Conservation (phyloP, 202 grass and related monocot species). For the Saccharum hybrid region DNA sequence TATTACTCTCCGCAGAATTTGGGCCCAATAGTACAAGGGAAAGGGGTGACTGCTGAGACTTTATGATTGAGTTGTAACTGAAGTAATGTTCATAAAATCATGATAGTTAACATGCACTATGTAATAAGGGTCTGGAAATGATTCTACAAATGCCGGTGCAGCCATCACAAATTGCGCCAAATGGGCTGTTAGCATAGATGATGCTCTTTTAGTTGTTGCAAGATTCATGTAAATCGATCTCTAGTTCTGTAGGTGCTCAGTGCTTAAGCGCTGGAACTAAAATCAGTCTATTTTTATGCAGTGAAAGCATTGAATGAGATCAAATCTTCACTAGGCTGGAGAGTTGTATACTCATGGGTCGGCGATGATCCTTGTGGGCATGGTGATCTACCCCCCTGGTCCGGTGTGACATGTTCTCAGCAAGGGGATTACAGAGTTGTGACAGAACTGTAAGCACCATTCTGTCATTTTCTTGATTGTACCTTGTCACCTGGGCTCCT, state of each 20-base stretch:
- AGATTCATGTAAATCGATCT: no score
- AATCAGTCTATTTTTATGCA: constrained; percentile 45
- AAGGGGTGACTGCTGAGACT: neutral
- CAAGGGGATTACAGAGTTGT: constrained; percentile 96
- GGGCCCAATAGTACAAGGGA: neutral
- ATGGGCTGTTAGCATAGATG: no score
- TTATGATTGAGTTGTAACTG: constrained; percentile 11
- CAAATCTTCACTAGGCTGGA: constrained; percentile 89
- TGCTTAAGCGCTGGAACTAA: constrained; percentile 7
- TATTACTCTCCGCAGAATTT: neutral
- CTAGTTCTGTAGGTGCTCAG: neutral
- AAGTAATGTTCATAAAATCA: neutral
- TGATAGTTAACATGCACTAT: no score
- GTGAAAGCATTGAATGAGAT: constrained; percentile 98
- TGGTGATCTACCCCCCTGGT: constrained; percentile 86
- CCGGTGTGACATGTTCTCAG: constrained; percentile 90
- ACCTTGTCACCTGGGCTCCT: constrained; percentile 9
- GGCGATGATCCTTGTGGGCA: constrained; percentile 90
- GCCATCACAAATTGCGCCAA: no score
- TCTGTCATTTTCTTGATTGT: constrained; percentile 26
- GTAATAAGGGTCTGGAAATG: no score
- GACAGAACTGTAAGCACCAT: constrained; percentile 77
- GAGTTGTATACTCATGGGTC: constrained; percentile 92
- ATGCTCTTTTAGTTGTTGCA: no score
- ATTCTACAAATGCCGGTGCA: no score